Conservation (phyloP, 495 filamentous ascomycete species). For the Xylaria sp. region DNA sequence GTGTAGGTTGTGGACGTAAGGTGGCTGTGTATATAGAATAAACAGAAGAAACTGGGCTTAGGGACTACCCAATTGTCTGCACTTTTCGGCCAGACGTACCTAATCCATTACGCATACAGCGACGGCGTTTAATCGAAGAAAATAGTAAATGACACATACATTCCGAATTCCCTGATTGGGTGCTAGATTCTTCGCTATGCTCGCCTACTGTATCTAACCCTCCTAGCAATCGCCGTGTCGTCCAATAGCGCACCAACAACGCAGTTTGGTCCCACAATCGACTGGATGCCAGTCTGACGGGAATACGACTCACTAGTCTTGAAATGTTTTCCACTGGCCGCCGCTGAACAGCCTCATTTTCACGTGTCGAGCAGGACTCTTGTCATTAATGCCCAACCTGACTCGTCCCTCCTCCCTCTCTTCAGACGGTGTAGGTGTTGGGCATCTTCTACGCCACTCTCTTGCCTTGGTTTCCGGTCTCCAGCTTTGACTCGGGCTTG, state of each 20-base stretch:
- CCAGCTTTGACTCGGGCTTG: not conserved
- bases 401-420: not conserved
- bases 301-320: not conserved
- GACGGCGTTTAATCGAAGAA: conserved; percentile 8
- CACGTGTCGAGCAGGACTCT: not conserved
- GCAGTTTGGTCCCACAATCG: not conserved
- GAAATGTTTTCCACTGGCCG: conserved; percentile 7
- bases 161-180: not conserved
- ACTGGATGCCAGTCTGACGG: not conserved
- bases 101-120: conserved; percentile 19
- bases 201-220: not conserved
- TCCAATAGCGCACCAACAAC: not conserved
- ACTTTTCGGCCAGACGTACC: not conserved
- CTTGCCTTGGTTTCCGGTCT: not conserved
- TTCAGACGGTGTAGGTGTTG: not conserved
- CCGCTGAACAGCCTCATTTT: conserved; percentile 3
- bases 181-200: not conserved
- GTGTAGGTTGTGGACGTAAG: conserved; percentile 54
- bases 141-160: not conserved
- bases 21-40: conserved; percentile 25
- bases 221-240: not conserved
- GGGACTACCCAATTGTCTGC: not conserved
- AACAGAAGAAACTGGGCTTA: conserved; percentile 7
- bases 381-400: conserved; percentile 12
- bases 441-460: conserved; percentile 6